Evolutionary conservation across 2,329 filamentous ascomycete species (phyloP), one percentile per base, ranked within the genome.

Genomic region (Shiraia sp.): DNA sequence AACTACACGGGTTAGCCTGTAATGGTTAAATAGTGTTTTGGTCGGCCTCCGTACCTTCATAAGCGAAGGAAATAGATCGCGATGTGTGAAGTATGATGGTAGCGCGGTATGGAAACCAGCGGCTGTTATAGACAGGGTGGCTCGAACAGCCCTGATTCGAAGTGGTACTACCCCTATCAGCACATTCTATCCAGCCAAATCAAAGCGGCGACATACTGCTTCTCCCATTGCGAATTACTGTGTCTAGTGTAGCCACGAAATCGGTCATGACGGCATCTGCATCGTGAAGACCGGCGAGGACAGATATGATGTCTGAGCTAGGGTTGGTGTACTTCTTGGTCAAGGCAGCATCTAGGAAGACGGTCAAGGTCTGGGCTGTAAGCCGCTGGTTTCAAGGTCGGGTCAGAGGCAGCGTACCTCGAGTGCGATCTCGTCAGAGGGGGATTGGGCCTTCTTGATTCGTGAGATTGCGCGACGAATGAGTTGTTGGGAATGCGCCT

Each of bases 21-120:
- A 39, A 15, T 13, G 10, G 25, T n/a, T 22, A 12, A 6, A 10
- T 12, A 7, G 36, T 34, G 13, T 10, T 4, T 30, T 9, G 15
- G 28, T 19, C 19, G 19, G 8, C 19, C 19, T 5, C 28, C 41
- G 22, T 36, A 93, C 90, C 82, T 95, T 96, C 83, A 96, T 96
- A 39, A 97, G 79, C 7, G 90, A 86, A 14, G 92, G 92, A 62
- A 99, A 99, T 25, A 97, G 78, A 66, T 99, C 93, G 54, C 90
- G 80, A 63, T 97, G 91, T 28, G 93, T 93, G 63, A 99, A 90
- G 70, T 97, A 99, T 1, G 91, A 95, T 40, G 96, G 79, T 15
- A 99, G 78, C 33, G 90, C 93, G 3, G 93, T 97, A 71, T 95
- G 90, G 68, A 96, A 97, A 42, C 91, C 91, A n/a, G 92, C 91